These are phyloP conservation scores for Camelina laxa DNA, from an alignment of 345 rosid species.

Conservation along the genomic window DNA sequence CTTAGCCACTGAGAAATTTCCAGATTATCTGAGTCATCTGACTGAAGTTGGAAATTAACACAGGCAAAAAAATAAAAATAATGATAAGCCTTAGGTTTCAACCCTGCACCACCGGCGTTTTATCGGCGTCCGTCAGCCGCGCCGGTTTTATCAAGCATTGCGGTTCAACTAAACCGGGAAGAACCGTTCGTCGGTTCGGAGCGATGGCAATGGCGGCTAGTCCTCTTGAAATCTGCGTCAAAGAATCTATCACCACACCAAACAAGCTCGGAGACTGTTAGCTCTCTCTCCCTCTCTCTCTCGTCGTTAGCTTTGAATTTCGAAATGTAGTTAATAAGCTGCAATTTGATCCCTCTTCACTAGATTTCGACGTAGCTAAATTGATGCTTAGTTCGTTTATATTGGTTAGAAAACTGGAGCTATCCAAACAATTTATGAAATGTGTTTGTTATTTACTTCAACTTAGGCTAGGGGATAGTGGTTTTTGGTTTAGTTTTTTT, in stretches of 20 bases:
- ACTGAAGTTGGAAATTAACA: neutral
- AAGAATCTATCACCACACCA: slow-evolving; percentile 80
- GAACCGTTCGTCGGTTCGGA: slow-evolving; percentile 35
- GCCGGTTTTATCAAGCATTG: slow-evolving; percentile 43
- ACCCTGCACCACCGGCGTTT: slow-evolving; percentile 52
- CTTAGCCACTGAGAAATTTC: slow-evolving; percentile 28
- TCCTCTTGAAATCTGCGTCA: slow-evolving; percentile 82
- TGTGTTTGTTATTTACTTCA: neutral
- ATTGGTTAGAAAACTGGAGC: neutral
- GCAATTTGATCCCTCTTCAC: neutral
- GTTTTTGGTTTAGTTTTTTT: no score
- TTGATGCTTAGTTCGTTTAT: slow-evolving; percentile 4
- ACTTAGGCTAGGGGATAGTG: neutral
- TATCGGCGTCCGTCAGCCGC: slow-evolving; percentile 55
- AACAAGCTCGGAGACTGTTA: slow-evolving; percentile 87
- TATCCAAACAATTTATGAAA: slow-evolving; percentile 5
- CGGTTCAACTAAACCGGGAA: slow-evolving; percentile 26
- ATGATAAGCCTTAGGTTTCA: slow-evolving; percentile 66
- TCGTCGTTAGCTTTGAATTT: neutral
- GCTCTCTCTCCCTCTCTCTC: slow-evolving; percentile 43
- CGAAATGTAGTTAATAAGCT: slow-evolving; percentile 33
- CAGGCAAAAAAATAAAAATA: neutral
- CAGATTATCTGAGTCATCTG: slow-evolving; percentile 16
- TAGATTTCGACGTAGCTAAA: slow-evolving; percentile 2
- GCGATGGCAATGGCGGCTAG: slow-evolving; percentile 55